Conservation (phyloP, 768 basidiomycete genomes). For the Polyporus arcularius region DNA sequence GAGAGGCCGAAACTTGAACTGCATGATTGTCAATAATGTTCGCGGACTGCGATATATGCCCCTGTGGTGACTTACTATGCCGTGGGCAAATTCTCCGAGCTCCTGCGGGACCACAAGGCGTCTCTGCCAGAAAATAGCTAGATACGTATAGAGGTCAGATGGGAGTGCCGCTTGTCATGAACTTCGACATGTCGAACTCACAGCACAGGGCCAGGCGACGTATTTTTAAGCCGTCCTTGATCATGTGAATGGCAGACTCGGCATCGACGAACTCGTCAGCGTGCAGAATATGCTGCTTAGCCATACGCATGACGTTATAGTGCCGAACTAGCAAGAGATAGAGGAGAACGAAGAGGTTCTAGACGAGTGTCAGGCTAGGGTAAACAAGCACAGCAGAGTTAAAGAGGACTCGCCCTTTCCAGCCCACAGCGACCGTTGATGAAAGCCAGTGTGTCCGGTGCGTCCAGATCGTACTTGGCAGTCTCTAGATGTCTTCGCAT, state of each 20-base stretch:
- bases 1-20: too few relatives aligned
- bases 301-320: conserved; percentile 29
- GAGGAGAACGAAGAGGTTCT: conserved; percentile 38
- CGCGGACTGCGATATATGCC: too few relatives aligned
- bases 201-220: background rate
- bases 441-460: conserved; percentile 30
- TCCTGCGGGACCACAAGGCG: background rate
- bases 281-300: background rate
- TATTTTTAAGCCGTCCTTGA: background rate
- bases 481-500: conserved; percentile 31
- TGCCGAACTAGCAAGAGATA: conserved; percentile 36
- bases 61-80: conserved; percentile 7
- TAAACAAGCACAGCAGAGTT: background rate
- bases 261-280: conserved; percentile 3
- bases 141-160: background rate
- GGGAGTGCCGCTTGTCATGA: too few relatives aligned
- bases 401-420: conserved; percentile 32
- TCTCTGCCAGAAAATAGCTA: conserved; percentile 7
- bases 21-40: too few relatives aligned
- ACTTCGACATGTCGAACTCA: background rate
- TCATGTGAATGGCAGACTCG: background rate
- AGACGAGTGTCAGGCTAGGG: too few relatives aligned
- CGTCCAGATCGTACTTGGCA: conserved; percentile 34
- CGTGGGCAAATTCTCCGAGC: conserved; percentile 2
- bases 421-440: conserved; percentile 33